Evolutionary conservation across 495 filamentous ascomycete species (phyloP), one percentile per base, ranked within the genome.

Genomic region (Lasiosphaeris hirsuta): DNA sequence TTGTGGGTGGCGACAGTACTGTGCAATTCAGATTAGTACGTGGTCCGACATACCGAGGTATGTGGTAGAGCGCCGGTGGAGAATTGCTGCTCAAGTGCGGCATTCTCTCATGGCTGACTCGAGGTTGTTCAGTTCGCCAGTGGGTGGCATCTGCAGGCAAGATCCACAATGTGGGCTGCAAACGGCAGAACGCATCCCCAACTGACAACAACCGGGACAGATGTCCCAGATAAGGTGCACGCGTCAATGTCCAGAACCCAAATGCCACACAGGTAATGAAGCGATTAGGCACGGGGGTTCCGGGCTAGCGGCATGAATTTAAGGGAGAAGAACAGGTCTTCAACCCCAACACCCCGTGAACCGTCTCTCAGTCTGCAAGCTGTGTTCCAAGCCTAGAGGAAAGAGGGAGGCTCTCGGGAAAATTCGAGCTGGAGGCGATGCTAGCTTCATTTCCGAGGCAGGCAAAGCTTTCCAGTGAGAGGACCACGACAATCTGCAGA

Each of bases 101-200:
- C 90, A 95, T 96, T 93, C 89, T 91, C 87, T 80, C 82, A 84
- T 86, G 81, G 84, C 80, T 79, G 80, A 92, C 90, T 92, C 89
- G 89, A 89, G 82, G 79, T 80, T 47, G 39, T 76, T 42, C 23
- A 30, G 23, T 30, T 30, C 23, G 23, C 23, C 23, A 30, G 23
- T 30, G 23, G 23, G 23, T 30, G 23, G 23, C 23, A 30, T 30
- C 23, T 2, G 23, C 23, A 30, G 23, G 23, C 23, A 30, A 30
- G 23, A 5, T 30, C 23, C 23, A 30, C 23, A 30, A 30, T 2
- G 23, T 30, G 48, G 47, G 53, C 37, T 36, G 38, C 40, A 47
- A 17, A 36, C 19, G 11, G 18, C 30, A 30, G 50, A 61, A 63
- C 59, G 19, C 30, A 42, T 53, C 17, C 13, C 71, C 75, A 69